Percentiles rank a stretch among this genome's conserved stretches.
Evolutionary conservation across 116 monocot genomes (phyloP).

Genomic region (Dioscorea cayenensis): DNA sequence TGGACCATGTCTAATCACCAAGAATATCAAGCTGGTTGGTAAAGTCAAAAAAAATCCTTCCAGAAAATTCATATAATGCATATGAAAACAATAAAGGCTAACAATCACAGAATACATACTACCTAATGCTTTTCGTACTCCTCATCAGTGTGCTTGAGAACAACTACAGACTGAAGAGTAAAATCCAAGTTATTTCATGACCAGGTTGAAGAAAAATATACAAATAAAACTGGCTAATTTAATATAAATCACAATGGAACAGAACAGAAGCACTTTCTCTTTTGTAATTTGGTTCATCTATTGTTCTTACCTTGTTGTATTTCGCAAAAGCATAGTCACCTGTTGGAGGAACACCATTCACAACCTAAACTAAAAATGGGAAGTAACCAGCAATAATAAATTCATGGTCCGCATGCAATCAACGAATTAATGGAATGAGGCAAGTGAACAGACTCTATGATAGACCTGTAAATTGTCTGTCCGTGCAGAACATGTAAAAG

Average conservation of each 20-base stretch:
- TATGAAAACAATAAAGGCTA: neutral
- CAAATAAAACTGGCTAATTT: neutral
- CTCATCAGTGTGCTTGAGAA: slow-evolving; percentile 81
- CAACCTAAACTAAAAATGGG: slow-evolving; percentile 66
- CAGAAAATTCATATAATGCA: neutral
- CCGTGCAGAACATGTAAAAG: slow-evolving; percentile 80
- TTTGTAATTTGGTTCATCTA: neutral
- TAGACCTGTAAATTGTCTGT: slow-evolving; percentile 76
- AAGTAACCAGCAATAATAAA: neutral
- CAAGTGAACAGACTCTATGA: slow-evolving; percentile 69
- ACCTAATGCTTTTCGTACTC: slow-evolving; percentile 96
- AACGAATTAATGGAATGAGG: neutral
- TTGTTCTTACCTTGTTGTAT: slow-evolving; percentile 78
- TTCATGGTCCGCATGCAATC: neutral
- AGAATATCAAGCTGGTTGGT: too few relatives aligned
- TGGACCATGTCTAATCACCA: slow-evolving; percentile 68
- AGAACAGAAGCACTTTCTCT: neutral
- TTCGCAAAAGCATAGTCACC: slow-evolving; percentile 98
- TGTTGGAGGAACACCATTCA: slow-evolving; percentile 83
- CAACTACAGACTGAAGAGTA: slow-evolving; percentile 68
- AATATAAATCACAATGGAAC: neutral
- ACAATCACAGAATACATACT: slow-evolving; percentile 15
- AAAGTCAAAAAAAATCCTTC: too few relatives aligned
- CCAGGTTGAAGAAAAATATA: neutral
- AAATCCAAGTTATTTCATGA: neutral